A percentile compares a stretch with the other conserved stretches of the same genome.
These are phyloP conservation scores for Colletotrichum australisinense DNA, from an alignment of 2,329 filamentous ascomycete genomes.

Conservation along the genomic window DNA sequence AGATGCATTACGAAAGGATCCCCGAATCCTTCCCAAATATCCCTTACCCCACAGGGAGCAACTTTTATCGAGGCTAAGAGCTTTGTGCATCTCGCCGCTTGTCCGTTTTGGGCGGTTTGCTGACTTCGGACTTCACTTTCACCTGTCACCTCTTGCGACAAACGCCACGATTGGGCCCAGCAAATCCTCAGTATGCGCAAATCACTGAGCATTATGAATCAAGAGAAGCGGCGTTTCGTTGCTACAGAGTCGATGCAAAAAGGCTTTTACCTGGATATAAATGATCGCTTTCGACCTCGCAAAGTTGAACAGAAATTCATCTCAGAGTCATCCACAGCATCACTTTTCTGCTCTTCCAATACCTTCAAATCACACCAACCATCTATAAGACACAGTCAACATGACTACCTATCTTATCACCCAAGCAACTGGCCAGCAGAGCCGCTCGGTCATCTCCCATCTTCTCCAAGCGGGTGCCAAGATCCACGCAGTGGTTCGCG, in stretches of 20 bases:
- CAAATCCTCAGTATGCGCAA: background rate
- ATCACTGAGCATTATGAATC: background rate
- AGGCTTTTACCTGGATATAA: background rate
- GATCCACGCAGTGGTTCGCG: constrained; percentile 50
- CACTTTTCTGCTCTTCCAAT: background rate
- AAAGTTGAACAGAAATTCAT: background rate
- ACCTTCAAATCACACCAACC: background rate
- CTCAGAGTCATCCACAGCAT: background rate
- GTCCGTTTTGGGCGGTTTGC: background rate
- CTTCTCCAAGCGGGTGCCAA: constrained; percentile 47
- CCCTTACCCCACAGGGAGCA: constrained; percentile 8
- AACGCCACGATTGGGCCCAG: background rate
- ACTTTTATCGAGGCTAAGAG: constrained; percentile 17
- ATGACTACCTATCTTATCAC: constrained; percentile 50
- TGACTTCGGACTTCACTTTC: background rate
- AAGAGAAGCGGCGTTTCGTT: too few relatives aligned
- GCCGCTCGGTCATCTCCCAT: constrained; percentile 43
- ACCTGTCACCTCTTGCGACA: background rate
- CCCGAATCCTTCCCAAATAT: background rate
- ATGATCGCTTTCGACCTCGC: background rate
- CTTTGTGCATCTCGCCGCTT: background rate
- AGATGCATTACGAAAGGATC: background rate
- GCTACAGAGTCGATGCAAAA: background rate
- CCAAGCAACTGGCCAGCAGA: constrained; percentile 49
- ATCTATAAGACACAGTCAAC: background rate